phyloP scores from a whole-genome alignment of 2,329 filamentous ascomycete genomes.

The Colletotrichum eleusines region DNA sequence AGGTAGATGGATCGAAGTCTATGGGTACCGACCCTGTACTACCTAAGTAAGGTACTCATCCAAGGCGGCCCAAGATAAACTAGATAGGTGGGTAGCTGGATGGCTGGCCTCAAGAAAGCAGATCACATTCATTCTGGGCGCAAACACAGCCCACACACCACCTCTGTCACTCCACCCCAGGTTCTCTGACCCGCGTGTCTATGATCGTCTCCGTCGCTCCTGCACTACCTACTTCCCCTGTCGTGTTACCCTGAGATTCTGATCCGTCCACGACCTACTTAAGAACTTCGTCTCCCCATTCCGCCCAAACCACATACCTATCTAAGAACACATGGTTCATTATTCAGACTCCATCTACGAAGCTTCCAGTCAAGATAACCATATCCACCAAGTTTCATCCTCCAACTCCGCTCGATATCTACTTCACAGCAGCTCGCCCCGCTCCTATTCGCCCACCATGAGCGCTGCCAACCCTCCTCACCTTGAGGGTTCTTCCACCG shows the following conservation, averaged over 20 bases:
- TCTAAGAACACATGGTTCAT: slow-evolving; percentile 14
- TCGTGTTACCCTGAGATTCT: not conserved
- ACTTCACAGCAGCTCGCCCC: slow-evolving; percentile 22
- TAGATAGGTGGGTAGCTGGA: too few relatives aligned
- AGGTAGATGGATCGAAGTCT: not conserved
- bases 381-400: slow-evolving; percentile 11
- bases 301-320: not conserved
- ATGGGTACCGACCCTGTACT: not conserved
- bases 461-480: slow-evolving; percentile 34
- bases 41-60: too few relatives aligned
- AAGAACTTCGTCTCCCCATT: slow-evolving; percentile 27
- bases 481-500: slow-evolving; percentile 35
- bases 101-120: slow-evolving; percentile 4
- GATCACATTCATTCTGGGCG: slow-evolving; percentile 32
- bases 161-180: slow-evolving; percentile 3
- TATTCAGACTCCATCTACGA: slow-evolving; percentile 23
- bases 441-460: slow-evolving; percentile 37
- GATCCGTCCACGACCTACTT: slow-evolving; percentile 27
- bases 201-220: slow-evolving; percentile 16
- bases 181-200: slow-evolving; percentile 13
- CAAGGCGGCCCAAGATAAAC: not conserved
- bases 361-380: slow-evolving; percentile 28
- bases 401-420: slow-evolving; percentile 43
- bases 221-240: slow-evolving; percentile 7
- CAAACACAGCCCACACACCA: slow-evolving; percentile 38